Conservation (phyloP, 768 basidiomycete species). For the Lactarius evosmus region DNA sequence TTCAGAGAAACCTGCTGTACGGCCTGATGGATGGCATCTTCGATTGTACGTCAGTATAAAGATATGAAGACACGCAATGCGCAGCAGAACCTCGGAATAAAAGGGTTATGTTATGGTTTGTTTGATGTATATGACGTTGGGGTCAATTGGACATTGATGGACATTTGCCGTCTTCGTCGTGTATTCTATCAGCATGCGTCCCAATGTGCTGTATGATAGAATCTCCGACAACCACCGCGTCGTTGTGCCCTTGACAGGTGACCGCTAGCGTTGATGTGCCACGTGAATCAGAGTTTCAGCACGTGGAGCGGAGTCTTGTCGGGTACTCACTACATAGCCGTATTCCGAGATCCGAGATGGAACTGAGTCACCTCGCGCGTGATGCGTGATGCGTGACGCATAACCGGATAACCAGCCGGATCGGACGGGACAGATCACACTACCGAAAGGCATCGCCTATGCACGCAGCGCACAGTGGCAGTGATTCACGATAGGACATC, state of each 20-base stretch:
- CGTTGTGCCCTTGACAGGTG: neutral
- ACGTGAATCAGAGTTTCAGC: neutral
- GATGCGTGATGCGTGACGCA: too few species aligned
- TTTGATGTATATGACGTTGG: slow-evolving; percentile 37
- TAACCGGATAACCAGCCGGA: too few species aligned
- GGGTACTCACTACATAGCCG: slow-evolving; percentile 43
- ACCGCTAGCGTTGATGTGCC: too few species aligned
- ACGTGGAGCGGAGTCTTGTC: slow-evolving; percentile 6
- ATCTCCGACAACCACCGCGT: slow-evolving; percentile 41
- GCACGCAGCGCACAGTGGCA: slow-evolving; percentile 59
- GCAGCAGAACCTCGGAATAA: slow-evolving; percentile 52
- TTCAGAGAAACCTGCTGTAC: slow-evolving; percentile 43
- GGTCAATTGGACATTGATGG: slow-evolving; percentile 51
- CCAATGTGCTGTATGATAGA: slow-evolving; percentile 58
- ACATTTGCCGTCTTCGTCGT: slow-evolving; percentile 51
- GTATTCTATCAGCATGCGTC: slow-evolving; percentile 48
- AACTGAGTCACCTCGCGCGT: slow-evolving; percentile 49
- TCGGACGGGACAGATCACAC: too few species aligned
- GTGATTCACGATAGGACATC: slow-evolving; percentile 60
- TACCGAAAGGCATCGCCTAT: too few species aligned
- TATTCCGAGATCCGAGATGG: too few species aligned
- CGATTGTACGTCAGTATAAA: slow-evolving; percentile 60
- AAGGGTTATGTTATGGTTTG: slow-evolving; percentile 43
- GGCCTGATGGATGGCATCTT: slow-evolving; percentile 58
- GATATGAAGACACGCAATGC: slow-evolving; percentile 47